Percentiles rank a stretch among this genome's conserved stretches.
Conservation (phyloP, 352 stramenopile genomes). For the Albugo laibachii region DNA sequence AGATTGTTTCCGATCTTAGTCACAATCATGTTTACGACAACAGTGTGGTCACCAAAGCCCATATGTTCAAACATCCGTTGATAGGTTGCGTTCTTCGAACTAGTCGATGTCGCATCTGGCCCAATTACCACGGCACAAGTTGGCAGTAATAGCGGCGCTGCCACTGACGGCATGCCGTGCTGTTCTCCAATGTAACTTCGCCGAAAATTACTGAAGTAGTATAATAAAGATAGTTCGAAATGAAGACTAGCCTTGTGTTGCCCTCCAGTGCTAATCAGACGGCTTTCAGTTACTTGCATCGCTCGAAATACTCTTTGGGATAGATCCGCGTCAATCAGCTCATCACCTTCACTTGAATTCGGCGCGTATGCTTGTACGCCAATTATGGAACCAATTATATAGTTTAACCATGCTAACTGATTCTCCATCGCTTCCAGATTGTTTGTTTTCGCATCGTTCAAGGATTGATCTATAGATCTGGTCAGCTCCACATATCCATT, state of each 20-base stretch:
- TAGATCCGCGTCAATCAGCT: slow-evolving; percentile 91
- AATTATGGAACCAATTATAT: slow-evolving; percentile 92
- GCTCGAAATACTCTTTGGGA: slow-evolving; percentile 90
- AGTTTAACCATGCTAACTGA: slow-evolving; percentile 94
- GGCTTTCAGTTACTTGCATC: slow-evolving; percentile 90
- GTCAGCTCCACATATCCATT: slow-evolving; percentile 83
- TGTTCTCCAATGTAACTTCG: slow-evolving; percentile 85
- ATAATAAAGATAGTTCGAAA: slow-evolving; percentile 90
- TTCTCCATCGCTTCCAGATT: slow-evolving; percentile 71
- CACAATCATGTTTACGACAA: slow-evolving; percentile 96
- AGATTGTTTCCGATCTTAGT: slow-evolving; percentile 98
- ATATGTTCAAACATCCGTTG: slow-evolving; percentile 95
- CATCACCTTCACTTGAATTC: slow-evolving; percentile 82
- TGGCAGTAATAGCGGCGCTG: slow-evolving; percentile 66
- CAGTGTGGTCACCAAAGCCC: slow-evolving; percentile 91
- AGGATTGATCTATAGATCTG: slow-evolving; percentile 21
- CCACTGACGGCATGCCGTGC: slow-evolving; percentile 65
- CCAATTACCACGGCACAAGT: slow-evolving; percentile 52
- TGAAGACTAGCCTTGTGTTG: slow-evolving; percentile 75
- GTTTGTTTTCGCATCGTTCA: slow-evolving; percentile 17
- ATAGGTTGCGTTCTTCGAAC: slow-evolving; percentile 86
- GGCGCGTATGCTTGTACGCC: slow-evolving; percentile 89
- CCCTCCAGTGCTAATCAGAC: slow-evolving; percentile 77
- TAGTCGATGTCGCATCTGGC: no score
- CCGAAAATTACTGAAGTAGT: slow-evolving; percentile 92